A percentile compares a stretch with the other conserved stretches of the same genome.
Conservation (phyloP, 495 filamentous ascomycete species). For the Thozetella sp. region DNA sequence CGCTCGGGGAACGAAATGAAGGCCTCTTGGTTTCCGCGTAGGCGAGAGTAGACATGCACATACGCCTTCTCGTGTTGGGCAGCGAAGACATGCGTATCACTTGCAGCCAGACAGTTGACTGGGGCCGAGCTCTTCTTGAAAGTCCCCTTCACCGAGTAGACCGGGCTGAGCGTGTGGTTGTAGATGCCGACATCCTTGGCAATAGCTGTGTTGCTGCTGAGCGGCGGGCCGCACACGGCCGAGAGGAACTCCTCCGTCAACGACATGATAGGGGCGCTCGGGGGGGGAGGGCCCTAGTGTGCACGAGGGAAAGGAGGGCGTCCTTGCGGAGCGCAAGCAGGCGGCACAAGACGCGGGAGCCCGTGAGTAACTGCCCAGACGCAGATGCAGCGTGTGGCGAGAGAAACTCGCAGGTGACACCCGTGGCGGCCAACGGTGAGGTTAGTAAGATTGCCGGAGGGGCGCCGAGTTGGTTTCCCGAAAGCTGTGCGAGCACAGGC, state of each 20-base stretch:
- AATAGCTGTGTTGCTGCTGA: conserved; percentile 64
- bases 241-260: conserved; percentile 82
- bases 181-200: conserved; percentile 83
- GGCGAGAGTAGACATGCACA: conserved; percentile 85
- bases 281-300: background rate
- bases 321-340: no score
- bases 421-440: background rate
- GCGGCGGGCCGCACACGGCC: conserved; percentile 65
- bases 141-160: conserved; percentile 65
- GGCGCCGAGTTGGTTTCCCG: no score
- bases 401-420: background rate
- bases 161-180: conserved; percentile 78
- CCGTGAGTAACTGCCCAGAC: no score
- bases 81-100: conserved; percentile 82
- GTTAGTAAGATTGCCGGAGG: conserved; percentile 1
- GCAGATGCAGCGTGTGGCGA: no score
- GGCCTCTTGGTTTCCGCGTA: conserved; percentile 83
- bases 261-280: conserved; percentile 56
- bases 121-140: conserved; percentile 93
- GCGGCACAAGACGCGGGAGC: no score
- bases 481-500: no score
- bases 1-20: conserved; percentile 83
- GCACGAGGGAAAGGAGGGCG: no score
- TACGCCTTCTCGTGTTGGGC: conserved; percentile 90
- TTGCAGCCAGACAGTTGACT: conserved; percentile 78